Base-by-base conservation (phyloP, 441 rosid genomes). In the Syzygium malaccense region DNA sequence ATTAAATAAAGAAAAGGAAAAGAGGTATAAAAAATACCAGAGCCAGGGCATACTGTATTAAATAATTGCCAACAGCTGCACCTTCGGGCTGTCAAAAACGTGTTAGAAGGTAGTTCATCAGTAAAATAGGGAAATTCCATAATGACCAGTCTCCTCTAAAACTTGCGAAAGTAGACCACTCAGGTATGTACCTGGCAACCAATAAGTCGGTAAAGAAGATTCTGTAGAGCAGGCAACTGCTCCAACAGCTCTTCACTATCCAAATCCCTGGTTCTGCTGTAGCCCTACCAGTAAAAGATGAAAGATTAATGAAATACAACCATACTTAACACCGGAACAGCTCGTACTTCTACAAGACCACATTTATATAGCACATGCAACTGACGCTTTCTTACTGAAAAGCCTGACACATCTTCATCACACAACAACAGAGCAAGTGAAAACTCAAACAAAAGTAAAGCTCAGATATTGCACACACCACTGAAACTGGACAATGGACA, bases 31-130 rank as follows among this genome's bases (percentile, higher is more conserved):
- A 37, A 71, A 41, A 15, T 95, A 98, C 99, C 96, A 97, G 88
- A 88, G 99, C 99, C 92, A 98, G 93, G 85, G 99, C 99, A 92
- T 96, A 98, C 90, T 98, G 99, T 91, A 97, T 96, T 54, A 98
- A 95, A 89, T 95, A 95, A 90, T 96, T 97, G 90, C 93, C 93
- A 86, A 94, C 95, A 84, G 98, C 99, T 84, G 98, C 99, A 79
- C 99, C 99, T 94, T 98, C 99, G 28, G 99, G 99, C 99, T 98
- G 99, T 84, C 91, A 91, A 90, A 83, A 53, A 89, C 17, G 45
- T 33, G 58, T 85, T 28, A 55, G 66, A 85, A 55, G 64, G 49
- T 20, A 85, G 45, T 56, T 56, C 87, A 85, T 85, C 54, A 85
- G 87, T 54, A 20, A 85, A 85, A 25, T 32, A 85, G 66, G 30